Percentiles rank a stretch among this genome's conserved stretches.
These are phyloP conservation scores for Podaxis sp. DNA, from an alignment of 768 basidiomycete genomes.

Conservation along the genomic window DNA sequence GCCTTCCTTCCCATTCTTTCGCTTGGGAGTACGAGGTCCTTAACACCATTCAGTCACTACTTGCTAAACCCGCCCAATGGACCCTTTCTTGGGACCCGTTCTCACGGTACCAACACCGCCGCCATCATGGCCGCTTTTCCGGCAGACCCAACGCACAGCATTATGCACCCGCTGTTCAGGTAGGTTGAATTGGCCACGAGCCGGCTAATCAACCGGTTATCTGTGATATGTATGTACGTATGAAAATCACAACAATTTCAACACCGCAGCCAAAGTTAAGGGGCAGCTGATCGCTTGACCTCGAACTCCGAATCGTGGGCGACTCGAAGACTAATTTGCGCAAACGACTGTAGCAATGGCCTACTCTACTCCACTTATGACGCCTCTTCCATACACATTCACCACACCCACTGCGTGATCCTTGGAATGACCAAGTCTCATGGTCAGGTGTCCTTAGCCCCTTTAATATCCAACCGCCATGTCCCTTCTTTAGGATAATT, in stretches of 20 bases:
- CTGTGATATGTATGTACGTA: background rate
- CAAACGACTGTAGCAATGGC: background rate
- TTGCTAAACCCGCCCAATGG: conserved; percentile 5
- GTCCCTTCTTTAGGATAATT: conserved; percentile 5
- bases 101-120: background rate
- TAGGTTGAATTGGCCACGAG: background rate
- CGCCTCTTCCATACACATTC: conserved; percentile 2
- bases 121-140: background rate
- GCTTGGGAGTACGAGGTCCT: background rate
- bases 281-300: background rate
- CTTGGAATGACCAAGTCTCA: conserved; percentile 2
- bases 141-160: background rate
- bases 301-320: conserved; percentile 1
- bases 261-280: background rate
- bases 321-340: background rate
- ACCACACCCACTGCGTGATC: background rate
- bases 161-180: background rate
- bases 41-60: background rate
- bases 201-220: conserved; percentile 1
- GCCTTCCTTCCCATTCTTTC: background rate
- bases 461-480: background rate
- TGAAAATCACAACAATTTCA: background rate
- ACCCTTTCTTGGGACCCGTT: background rate
- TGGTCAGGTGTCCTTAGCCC: background rate
- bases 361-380: conserved; percentile 2